Conservation (phyloP, 108 stramenopile genomes). For the Nannochloropsis granulata region DNA sequence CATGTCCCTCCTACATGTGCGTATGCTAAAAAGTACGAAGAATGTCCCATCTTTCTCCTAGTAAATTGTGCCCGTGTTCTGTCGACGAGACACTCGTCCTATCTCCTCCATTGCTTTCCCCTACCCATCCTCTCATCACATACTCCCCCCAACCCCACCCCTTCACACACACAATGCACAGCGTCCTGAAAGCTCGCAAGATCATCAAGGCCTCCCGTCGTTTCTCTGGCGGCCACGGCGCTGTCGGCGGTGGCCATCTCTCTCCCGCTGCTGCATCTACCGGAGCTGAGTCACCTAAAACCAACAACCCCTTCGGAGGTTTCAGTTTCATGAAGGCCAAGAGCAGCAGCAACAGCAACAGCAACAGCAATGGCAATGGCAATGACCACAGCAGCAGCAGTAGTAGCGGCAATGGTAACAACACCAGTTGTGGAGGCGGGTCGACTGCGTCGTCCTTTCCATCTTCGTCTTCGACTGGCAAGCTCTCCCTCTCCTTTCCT, state of each 20-base stretch:
- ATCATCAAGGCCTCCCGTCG: not conserved
- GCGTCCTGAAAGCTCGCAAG: not conserved
- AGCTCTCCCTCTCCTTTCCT: not conserved
- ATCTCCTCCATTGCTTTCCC: too few relatives aligned
- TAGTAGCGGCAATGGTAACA: too few relatives aligned
- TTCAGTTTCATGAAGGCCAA: not conserved
- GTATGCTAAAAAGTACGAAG: too few relatives aligned
- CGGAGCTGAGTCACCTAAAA: too few relatives aligned
- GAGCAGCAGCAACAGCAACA: not conserved
- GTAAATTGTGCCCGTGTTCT: too few relatives aligned
- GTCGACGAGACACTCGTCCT: too few relatives aligned
- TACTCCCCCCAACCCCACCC: not conserved
- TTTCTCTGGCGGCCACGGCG: not conserved
- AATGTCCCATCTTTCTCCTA: too few relatives aligned
- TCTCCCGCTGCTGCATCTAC: too few relatives aligned
- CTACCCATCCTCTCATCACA: too few relatives aligned
- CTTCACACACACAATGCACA: not conserved
- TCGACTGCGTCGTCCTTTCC: too few relatives aligned
- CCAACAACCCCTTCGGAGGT: not conserved
- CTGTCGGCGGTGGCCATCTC: not conserved
- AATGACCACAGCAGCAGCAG: not conserved
- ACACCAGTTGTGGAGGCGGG: too few relatives aligned
- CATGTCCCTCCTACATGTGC: too few relatives aligned
- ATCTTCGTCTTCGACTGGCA: not conserved
- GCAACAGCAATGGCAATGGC: not conserved